Percentiles rank a stretch among this genome's conserved stretches.
phyloP scores from a whole-genome alignment of 106 monocot genomes.

The Dendrobium chrysotoxum region DNA sequence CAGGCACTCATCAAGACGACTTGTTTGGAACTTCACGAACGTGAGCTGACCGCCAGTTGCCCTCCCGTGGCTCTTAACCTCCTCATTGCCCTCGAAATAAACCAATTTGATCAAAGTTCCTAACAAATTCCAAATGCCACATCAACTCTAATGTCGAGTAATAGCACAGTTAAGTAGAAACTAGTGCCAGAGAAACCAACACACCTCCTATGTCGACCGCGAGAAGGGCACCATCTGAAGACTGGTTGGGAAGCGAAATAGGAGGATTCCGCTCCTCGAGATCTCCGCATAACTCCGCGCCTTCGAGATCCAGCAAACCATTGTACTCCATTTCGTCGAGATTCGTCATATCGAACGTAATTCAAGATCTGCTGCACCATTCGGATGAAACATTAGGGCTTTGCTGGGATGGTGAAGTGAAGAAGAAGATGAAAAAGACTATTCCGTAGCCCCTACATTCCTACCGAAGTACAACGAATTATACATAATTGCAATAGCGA shows the following conservation, averaged over 20 bases:
- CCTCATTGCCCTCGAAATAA: conserved; percentile 20
- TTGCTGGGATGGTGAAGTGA: background rate
- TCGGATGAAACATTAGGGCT: background rate
- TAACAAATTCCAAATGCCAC: background rate
- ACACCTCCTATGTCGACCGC: conserved; percentile 41
- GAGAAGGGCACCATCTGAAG: conserved; percentile 12
- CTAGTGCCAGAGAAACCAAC: background rate
- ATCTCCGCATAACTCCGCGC: conserved; percentile 27
- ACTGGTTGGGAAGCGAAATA: conserved; percentile 26
- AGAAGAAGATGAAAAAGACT: background rate
- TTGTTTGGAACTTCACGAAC: conserved; percentile 51
- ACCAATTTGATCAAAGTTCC: conserved; percentile 43
- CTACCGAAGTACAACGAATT: too few species aligned
- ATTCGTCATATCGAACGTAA: background rate
- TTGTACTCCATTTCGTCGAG: background rate
- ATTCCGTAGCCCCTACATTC: background rate
- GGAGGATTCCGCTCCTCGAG: conserved; percentile 29
- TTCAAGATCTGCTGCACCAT: background rate
- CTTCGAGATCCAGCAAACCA: conserved; percentile 17
- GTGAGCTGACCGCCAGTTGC: conserved; percentile 30
- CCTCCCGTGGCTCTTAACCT: conserved; percentile 3
- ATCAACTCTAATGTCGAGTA: conserved; percentile 1
- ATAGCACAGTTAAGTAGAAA: background rate
- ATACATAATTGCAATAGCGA: too few species aligned
- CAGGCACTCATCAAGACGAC: conserved; percentile 50